Base-by-base conservation (phyloP, 768 basidiomycete genomes). In the Tricholomella constricta region DNA sequence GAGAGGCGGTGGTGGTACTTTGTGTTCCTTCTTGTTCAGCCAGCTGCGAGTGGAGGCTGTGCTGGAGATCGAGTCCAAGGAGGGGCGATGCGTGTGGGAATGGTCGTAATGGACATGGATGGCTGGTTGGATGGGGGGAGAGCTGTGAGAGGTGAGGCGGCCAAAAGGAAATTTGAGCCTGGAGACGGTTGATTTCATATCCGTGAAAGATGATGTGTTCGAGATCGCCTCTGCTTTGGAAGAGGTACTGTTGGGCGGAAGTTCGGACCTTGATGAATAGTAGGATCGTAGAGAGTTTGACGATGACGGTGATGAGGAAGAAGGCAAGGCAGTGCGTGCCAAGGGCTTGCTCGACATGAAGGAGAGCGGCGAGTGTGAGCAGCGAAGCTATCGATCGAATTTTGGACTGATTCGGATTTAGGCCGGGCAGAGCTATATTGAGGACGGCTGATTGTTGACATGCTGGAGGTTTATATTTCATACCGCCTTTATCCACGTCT, bases 1-100 rank as follows among this genome's bases (percentile, higher is more conserved):
- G 4, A 57, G 53, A 5, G 57, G 57, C 6, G 61, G 56, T 11
- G 57, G 55, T 3, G 47, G 46, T 1, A n/a, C n/a, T 44, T 60
- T 48, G 20, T 50, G 35, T 20, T 60, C 45, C 34, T 53, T 52
- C 15, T 23, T 12, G 19, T 52, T 45, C 14, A 36, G 22, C 45
- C 48, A 41, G 31, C 38, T 55, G 8, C 29, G 48, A 2, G 20
- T 23, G 4, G 52, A 43, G 40, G 19, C 37, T 2, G 46, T 26
- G 49, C 50, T 47, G 42, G 29, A 26, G 31, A 36, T 40, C 17
- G 51, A 57, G n/a, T 55, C 54, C 17, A 48, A 34, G 26, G 57
- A 57, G 23, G 56, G 44, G 14, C 55, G 43, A 6, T 55, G 38
- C 27, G 37, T n/a, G 19, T 52, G 36, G 45, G 43, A 46, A 20